Evolutionary conservation across 2,329 filamentous ascomycete species (phyloP), one percentile per base, ranked within the genome.

Genomic region (Meredithiella fracta): DNA sequence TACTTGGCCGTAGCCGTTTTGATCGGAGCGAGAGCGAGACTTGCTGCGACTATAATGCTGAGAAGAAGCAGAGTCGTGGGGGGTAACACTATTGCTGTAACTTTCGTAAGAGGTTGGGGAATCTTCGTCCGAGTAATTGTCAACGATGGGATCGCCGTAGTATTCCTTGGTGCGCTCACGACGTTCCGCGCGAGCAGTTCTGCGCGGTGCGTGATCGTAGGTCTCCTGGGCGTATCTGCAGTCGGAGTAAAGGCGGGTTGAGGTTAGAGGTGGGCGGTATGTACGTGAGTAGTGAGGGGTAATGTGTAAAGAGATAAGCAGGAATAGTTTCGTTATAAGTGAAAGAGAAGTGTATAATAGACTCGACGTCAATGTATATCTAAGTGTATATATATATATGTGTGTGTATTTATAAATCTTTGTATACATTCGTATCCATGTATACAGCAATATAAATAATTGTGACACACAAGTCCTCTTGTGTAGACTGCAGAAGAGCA

Each of bases 1-100:
- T 14, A 57, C 7, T 47, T 57, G 38, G 15, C 42, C 29, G 14
- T 51, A 22, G 49, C 20, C 8, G 40, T 44, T 44, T 2, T 20
- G 53, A 66, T 62, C 69, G 69, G 29, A 34, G 11, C 55, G 65
- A 65, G 44, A 72, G 70, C 56, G 66, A 9, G 50, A 57, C 20
- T 47, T 50, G 37, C 26, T 38, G 38, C 34, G 56, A 42, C 7
- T 29, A 44, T 34, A 22, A 47, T 42, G 51, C n/a, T 47, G 44
- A 3, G 38, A 29, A 6, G 56, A 55, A 11, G 29, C 38, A 14
- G 25, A 40, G 8, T 51, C 55, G 9, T 40, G 50, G 20, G 23
- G 54, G 11, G n/a, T 11, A 47, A 17, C 3, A 50, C 44, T 38
- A 3, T 38, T 44, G 14, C 14, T 17, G 31, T 51, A 38, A 34